Evolutionary conservation across 192 early-diverging fungal species (phyloP).

Genomic region (Geranomyces michiganensis): DNA sequence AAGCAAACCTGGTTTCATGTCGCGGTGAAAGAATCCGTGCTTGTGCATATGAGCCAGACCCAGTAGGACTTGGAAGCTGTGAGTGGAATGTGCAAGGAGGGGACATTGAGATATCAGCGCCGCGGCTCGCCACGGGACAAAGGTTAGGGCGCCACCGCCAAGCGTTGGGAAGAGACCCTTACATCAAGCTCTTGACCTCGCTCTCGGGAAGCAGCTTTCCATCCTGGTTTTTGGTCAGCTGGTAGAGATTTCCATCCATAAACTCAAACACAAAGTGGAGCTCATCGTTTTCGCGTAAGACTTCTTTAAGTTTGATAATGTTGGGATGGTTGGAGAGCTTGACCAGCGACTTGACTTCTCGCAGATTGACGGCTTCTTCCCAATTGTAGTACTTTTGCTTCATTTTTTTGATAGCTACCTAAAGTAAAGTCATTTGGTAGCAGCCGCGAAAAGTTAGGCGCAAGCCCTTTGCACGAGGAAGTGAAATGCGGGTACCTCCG

Average conservation of each 20-base stretch:
- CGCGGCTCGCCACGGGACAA: not conserved
- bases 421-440: no score
- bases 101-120: not conserved
- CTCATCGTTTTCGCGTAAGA: conserved; percentile 82
- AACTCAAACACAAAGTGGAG: conserved; percentile 94
- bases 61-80: conserved; percentile 81
- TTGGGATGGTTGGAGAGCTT: conserved; percentile 79
- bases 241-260: conserved; percentile 94
- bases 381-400: conserved; percentile 77
- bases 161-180: conserved; percentile 46
- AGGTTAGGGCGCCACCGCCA: not conserved
- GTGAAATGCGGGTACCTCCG: not conserved
- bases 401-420: conserved; percentile 92
- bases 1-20: conserved; percentile 84
- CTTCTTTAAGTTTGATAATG: conserved; percentile 83
- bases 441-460: not conserved
- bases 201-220: conserved; percentile 65
- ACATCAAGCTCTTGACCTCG: conserved; percentile 78
- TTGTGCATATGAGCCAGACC: conserved; percentile 91
- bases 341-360: conserved; percentile 80
- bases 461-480: not conserved
- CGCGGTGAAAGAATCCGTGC: conserved; percentile 92
- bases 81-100: not conserved
- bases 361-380: conserved; percentile 71
- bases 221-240: conserved; percentile 77